Evolutionary conservation across 371 early-diverging fungal genomes (phyloP), one percentile per base, ranked within the genome.

Genomic region (Gilbertella persicaria): DNA sequence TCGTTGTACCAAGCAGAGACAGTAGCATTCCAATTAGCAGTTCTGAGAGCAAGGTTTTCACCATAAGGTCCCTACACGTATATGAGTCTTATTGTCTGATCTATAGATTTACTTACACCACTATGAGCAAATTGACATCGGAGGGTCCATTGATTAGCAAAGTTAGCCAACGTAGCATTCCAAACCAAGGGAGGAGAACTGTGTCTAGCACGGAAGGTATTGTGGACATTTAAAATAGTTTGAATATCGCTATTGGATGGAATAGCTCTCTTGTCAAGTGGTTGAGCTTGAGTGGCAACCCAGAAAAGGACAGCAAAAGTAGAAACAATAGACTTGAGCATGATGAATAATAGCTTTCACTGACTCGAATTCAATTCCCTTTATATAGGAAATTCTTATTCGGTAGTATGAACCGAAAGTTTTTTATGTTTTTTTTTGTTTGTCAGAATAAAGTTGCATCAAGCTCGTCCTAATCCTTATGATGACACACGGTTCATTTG

Each of bases 11-110:
- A 82, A 14, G 53, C 73, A 8, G 28, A 30, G 21, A 79, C 53
- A 12, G 62, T 63, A 3, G 39, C 12, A 12, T 46, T 38, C 62
- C 67, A 71, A 48, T 63, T 46, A n/a, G 37, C 38, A 48, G 74
- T 67, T 9, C 78, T 73, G 41, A 53, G 45, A 24, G 73, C 82
- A 17, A 82, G 54, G 53, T 82, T 82, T 55, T 82, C 82, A 13
- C 60, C 49, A 38, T 58, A 65, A 47, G n/a, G 38, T 16, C 45
- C 55, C 68, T 73, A 50, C 78, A 75, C 38, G 56, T n/a, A 50
- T 71, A 70, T 16, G 48, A 28, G 28, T 28, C 16, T 13, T 16
- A 33, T 30, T 33, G 26, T 29, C 33, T 4, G n/a, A 5, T 13
- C 28, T 19, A 26, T 39, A 5, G 9, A 37, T 16, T 38, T 7